Percentiles rank a stretch among this genome's conserved stretches.
These are phyloP conservation scores for Synchytrium microbalum DNA, from an alignment of 371 early-diverging fungal genomes.

Conservation along the genomic window DNA sequence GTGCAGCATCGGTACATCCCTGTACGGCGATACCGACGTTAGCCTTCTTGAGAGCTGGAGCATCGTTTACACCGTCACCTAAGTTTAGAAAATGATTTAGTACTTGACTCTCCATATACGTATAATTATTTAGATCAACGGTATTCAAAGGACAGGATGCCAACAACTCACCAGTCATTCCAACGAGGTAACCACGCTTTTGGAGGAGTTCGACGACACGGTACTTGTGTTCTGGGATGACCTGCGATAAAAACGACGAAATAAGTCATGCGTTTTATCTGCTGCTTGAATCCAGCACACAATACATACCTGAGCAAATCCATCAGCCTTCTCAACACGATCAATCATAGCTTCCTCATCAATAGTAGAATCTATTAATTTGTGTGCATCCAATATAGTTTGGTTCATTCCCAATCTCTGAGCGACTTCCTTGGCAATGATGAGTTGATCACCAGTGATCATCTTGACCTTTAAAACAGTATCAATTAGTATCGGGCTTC, in stretches of 20 bases:
- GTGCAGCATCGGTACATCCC: slow-evolving; percentile 87
- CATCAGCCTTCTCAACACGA: slow-evolving; percentile 7
- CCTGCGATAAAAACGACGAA: too few relatives aligned
- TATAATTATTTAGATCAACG: too few relatives aligned
- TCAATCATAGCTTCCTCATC: slow-evolving; percentile 6
- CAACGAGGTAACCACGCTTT: slow-evolving; percentile 58
- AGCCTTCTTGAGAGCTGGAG: slow-evolving; percentile 77
- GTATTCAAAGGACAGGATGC: background rate
- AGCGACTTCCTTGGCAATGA: background rate
- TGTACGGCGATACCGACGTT: slow-evolving; percentile 83
- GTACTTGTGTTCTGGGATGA: slow-evolving; percentile 58
- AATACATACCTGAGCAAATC: too few relatives aligned
- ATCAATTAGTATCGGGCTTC: too few relatives aligned
- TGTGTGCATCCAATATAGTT: slow-evolving; percentile 8
- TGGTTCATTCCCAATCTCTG: slow-evolving; percentile 9
- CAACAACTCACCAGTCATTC: slow-evolving; percentile 62
- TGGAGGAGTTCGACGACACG: slow-evolving; percentile 64
- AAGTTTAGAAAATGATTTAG: slow-evolving; percentile 27
- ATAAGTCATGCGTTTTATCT: too few relatives aligned
- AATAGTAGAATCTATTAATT: background rate
- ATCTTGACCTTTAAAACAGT: slow-evolving; percentile 5
- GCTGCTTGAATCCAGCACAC: too few relatives aligned
- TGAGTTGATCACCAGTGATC: slow-evolving; percentile 7
- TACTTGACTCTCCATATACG: slow-evolving; percentile 11
- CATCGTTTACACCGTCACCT: slow-evolving; percentile 86